Percentiles rank a stretch among this genome's conserved stretches.
These are phyloP conservation scores for Agrocybe praecox DNA, from an alignment of 768 basidiomycete species.

Conservation along the genomic window DNA sequence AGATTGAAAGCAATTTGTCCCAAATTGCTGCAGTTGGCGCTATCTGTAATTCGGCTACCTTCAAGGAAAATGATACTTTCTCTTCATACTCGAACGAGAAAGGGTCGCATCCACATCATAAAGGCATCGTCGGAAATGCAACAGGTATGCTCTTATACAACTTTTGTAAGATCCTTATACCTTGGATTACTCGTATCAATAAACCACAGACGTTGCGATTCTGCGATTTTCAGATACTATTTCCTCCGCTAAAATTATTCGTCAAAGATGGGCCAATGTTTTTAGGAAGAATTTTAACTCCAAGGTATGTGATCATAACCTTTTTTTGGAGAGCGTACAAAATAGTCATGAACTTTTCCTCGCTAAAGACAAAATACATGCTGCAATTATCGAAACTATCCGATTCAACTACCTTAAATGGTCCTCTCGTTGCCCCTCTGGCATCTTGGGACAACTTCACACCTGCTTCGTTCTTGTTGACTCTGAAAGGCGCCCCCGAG, in stretches of 20 bases:
- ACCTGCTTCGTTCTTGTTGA: conserved; percentile 18
- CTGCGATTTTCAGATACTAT: conserved; percentile 48
- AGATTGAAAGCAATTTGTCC: conserved; percentile 19
- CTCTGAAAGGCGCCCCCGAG: conserved; percentile 47
- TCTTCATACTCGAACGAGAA: conserved; percentile 24
- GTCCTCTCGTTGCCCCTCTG: conserved; percentile 21
- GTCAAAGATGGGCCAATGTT: conserved; percentile 35
- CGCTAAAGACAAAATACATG: conserved; percentile 52
- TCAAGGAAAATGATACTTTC: conserved; percentile 27
- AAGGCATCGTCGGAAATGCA: conserved; percentile 48
- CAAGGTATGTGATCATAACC: conserved; percentile 18
- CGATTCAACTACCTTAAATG: conserved; percentile 2
- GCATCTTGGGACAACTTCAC: conserved; percentile 25
- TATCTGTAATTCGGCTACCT: conserved; percentile 53
- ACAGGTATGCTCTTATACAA: conserved; percentile 37
- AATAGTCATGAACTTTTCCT: background rate
- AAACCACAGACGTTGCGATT: conserved; percentile 49
- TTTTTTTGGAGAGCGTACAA: background rate
- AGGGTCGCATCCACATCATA: conserved; percentile 24
- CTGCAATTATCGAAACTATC: conserved; percentile 39
- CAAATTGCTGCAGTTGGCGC: conserved; percentile 44
- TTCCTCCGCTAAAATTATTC: conserved; percentile 24
- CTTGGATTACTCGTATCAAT: background rate
- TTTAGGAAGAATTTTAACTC: conserved; percentile 43
- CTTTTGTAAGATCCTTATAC: background rate